These are phyloP conservation scores for Populus deltoides DNA, from an alignment of 345 rosid genomes.

Conservation along the genomic window DNA sequence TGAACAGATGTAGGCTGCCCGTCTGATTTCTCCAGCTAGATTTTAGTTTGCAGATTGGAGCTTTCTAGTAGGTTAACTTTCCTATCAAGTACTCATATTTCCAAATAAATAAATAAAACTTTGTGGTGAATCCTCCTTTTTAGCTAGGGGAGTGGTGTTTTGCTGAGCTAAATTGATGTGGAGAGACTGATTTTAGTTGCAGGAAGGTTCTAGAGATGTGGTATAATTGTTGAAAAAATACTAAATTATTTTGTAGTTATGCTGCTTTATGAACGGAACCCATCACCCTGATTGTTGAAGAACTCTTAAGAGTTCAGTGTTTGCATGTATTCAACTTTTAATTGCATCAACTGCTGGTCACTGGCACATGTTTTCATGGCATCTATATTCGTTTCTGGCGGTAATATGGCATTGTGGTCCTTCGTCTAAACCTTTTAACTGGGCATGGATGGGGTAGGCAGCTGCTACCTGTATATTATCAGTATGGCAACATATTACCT, in stretches of 20 bases:
- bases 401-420: neutral
- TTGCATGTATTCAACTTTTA: neutral
- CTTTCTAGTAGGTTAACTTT: no score
- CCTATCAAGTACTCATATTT: neutral
- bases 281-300: neutral
- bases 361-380: neutral
- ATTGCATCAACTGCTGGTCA: neutral
- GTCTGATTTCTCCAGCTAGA: neutral
- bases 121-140: neutral
- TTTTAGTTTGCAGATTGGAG: neutral
- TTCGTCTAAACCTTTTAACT: neutral
- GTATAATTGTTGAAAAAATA: neutral
- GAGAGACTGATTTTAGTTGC: neutral
- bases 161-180: neutral
- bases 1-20: neutral
- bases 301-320: neutral
- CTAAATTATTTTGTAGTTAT: neutral
- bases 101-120: neutral
- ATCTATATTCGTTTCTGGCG: neutral
- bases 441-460: neutral
- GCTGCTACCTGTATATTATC: no score
- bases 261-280: neutral
- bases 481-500: no score
- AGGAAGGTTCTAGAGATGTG: neutral
- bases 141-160: neutral